Conservation (phyloP, 2,329 filamentous ascomycete genomes). For the Alternaria conjuncta region DNA sequence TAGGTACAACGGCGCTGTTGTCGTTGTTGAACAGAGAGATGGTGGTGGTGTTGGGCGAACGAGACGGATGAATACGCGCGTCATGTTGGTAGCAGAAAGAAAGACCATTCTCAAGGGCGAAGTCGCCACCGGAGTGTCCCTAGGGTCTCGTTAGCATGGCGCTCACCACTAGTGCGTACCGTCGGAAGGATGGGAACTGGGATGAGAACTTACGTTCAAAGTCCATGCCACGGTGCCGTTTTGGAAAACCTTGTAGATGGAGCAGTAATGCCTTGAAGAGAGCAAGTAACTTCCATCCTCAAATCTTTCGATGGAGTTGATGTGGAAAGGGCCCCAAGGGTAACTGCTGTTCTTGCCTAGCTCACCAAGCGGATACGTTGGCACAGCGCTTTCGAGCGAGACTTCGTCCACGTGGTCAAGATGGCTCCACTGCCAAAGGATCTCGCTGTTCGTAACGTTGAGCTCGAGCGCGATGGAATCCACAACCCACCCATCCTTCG, state of each 20-base stretch:
- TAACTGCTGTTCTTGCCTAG: conserved; percentile 3
- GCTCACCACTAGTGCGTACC: neutral
- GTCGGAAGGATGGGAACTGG: neutral
- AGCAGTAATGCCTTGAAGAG: conserved; percentile 3
- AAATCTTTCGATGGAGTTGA: conserved; percentile 1
- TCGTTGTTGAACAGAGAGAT: conserved; percentile 6
- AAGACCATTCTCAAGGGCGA: conserved; percentile 6
- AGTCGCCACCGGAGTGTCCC: conserved; percentile 12
- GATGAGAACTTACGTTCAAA: neutral
- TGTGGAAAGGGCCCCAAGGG: conserved; percentile 2
- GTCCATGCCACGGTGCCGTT: conserved; percentile 4
- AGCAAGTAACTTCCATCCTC: conserved; percentile 1
- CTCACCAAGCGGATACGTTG: neutral
- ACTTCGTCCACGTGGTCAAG: conserved; percentile 10
- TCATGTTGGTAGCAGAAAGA: conserved; percentile 18
- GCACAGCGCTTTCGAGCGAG: conserved; percentile 1
- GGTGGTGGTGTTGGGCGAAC: neutral
- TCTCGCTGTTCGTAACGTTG: conserved; percentile 14
- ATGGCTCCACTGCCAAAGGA: conserved; percentile 16
- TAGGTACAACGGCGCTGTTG: neutral
- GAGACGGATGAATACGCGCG: conserved; percentile 8
- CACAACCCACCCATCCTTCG: conserved; percentile 1
- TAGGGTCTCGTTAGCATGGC: neutral
- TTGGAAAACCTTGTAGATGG: neutral
- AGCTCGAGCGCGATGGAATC: conserved; percentile 1